A percentile compares a stretch with the other conserved stretches of the same genome.
These are phyloP conservation scores for Urtica urens DNA, from an alignment of 306 rosid genomes.

Conservation along the genomic window DNA sequence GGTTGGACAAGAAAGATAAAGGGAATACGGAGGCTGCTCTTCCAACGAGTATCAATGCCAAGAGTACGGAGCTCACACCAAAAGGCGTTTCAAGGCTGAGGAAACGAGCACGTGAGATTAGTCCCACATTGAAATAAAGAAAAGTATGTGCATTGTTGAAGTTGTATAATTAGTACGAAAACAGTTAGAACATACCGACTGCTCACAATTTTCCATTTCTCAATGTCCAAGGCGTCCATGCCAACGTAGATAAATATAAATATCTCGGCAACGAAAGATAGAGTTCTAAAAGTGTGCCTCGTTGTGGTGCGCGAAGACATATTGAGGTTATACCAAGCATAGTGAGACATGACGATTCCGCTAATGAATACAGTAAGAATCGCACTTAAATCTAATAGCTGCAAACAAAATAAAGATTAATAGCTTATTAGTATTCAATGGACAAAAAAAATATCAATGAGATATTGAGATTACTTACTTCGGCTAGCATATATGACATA, in stretches of 20 bases:
- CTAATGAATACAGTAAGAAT: constrained; percentile 96
- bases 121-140: neutral
- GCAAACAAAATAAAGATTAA: constrained; percentile 23
- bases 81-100: constrained; percentile 73
- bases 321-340: constrained; percentile 97
- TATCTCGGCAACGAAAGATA: constrained; percentile 83
- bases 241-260: constrained; percentile 96
- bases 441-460: constrained; percentile 7
- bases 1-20: constrained; percentile 67
- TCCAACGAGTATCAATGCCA: constrained; percentile 78
- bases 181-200: constrained; percentile 49
- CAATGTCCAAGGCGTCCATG: constrained; percentile 94
- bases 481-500: constrained; percentile 83
- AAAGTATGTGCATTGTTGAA: constrained; percentile 4
- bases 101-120: constrained; percentile 15
- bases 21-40: constrained; percentile 97
- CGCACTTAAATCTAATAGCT: constrained; percentile 85
- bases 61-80: constrained; percentile 69
- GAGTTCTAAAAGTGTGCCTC: constrained; percentile 91
- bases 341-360: constrained; percentile 98
- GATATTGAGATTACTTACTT: constrained; percentile 41
- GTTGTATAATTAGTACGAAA: constrained; percentile 5
- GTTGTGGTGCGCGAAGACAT: constrained; percentile 95
- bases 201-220: constrained; percentile 83
- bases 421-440: constrained; percentile 1